Evolutionary conservation across 768 basidiomycete genomes (phyloP).

Genomic region (Amyloporia xantha): DNA sequence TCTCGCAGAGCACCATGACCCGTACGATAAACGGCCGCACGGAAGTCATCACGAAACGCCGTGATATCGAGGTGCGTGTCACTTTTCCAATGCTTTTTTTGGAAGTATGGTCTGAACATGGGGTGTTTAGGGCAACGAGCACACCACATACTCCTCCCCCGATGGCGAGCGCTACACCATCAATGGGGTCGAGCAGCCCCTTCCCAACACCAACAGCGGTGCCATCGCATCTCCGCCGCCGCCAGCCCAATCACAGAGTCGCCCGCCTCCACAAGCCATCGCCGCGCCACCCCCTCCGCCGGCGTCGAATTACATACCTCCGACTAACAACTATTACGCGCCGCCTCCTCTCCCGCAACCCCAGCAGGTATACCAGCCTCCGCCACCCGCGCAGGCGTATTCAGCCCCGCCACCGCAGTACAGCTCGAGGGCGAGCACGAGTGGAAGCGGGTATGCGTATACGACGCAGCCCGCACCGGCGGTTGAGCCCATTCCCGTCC

Average conservation of each 20-base stretch:
- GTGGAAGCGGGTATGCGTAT: neutral
- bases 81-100: neutral
- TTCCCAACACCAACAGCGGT: conserved; percentile 1
- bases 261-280: neutral
- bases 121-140: conserved; percentile 60
- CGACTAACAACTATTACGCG: neutral
- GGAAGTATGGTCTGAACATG: too few relatives aligned
- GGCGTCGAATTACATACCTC: neutral
- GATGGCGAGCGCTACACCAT: conserved; percentile 64
- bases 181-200: conserved; percentile 52
- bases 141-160: conserved; percentile 55
- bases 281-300: neutral
- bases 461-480: neutral
- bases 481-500: neutral
- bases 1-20: conserved; percentile 49
- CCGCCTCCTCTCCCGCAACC: neutral
- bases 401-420: neutral
- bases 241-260: neutral
- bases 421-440: neutral
- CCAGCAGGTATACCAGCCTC: neutral
- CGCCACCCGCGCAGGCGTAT: neutral
- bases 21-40: conserved; percentile 64
- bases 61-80: conserved; percentile 50
- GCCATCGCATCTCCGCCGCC: neutral
- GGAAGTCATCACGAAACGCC: conserved; percentile 45